phyloP scores from a whole-genome alignment of 768 basidiomycete genomes.

The Amanita subjunquillea region DNA sequence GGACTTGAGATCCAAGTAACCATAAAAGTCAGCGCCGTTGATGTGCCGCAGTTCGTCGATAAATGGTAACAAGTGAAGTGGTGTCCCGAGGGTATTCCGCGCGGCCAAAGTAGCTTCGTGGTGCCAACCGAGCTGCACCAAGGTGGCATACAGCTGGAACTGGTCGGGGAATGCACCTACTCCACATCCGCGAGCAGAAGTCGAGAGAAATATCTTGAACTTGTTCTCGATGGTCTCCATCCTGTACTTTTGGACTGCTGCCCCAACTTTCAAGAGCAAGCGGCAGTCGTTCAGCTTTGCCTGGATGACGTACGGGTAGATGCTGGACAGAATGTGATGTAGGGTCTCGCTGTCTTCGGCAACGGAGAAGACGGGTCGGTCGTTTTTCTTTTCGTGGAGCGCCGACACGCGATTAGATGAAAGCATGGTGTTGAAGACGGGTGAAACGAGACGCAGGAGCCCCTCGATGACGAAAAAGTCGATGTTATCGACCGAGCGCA shows the following conservation, averaged over 20 bases:
- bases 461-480: conserved; percentile 19
- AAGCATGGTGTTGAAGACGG: conserved; percentile 21
- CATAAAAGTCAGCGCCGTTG: neutral
- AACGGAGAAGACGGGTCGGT: conserved; percentile 5
- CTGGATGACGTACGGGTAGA: neutral
- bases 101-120: conserved; percentile 1
- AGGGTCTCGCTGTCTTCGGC: conserved; percentile 8
- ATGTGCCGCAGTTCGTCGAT: conserved; percentile 1
- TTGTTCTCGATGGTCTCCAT: conserved; percentile 3
- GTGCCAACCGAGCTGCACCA: conserved; percentile 1
- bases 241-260: neutral
- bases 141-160: neutral
- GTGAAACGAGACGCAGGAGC: conserved; percentile 20
- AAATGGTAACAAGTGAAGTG: neutral
- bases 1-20: neutral
- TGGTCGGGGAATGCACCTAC: neutral
- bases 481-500: conserved; percentile 17
- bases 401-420: conserved; percentile 10
- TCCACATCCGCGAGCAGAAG: neutral
- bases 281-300: neutral
- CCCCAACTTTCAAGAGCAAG: neutral
- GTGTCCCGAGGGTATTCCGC: neutral
- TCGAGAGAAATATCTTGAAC: neutral
- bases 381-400: neutral
- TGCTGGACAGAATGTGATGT: conserved; percentile 4